phyloP scores from a whole-genome alignment of 2,329 filamentous ascomycete species.

The Stemphylium vesicarium region DNA sequence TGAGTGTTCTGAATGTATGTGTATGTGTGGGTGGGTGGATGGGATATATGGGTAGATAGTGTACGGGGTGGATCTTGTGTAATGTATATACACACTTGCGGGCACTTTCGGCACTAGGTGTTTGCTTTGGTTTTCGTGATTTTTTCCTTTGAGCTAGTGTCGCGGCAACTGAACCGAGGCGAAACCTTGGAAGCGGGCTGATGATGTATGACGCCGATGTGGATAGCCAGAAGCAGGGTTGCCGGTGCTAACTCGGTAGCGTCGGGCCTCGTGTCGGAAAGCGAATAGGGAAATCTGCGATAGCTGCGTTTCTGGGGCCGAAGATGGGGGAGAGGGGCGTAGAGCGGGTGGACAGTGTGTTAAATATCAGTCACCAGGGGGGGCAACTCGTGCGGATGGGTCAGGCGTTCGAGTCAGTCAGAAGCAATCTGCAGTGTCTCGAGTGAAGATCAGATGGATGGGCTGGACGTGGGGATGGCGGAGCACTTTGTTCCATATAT shows the following conservation, averaged over 20 bases:
- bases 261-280: slow-evolving; percentile 18
- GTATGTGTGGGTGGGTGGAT: neutral
- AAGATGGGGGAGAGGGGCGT: slow-evolving; percentile 8
- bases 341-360: slow-evolving; percentile 10
- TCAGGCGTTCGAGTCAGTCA: slow-evolving; percentile 48
- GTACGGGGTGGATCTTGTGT: slow-evolving; percentile 36
- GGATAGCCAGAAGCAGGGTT: slow-evolving; percentile 25
- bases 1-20: neutral
- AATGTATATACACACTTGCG: slow-evolving; percentile 38
- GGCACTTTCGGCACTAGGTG: slow-evolving; percentile 30
- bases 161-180: slow-evolving; percentile 39
- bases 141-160: slow-evolving; percentile 24
- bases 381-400: slow-evolving; percentile 10
- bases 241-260: slow-evolving; percentile 24
- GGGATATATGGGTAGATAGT: slow-evolving; percentile 18
- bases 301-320: slow-evolving; percentile 13
- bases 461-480: slow-evolving; percentile 37
- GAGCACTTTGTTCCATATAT: slow-evolving; percentile 39
- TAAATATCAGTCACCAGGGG: slow-evolving; percentile 18
- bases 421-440: slow-evolving; percentile 42
- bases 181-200: slow-evolving; percentile 22
- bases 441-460: slow-evolving; percentile 38
- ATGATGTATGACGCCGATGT: slow-evolving; percentile 37
- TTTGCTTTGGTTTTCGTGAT: slow-evolving; percentile 14
- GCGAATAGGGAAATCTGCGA: slow-evolving; percentile 10